Percentiles rank a stretch among this genome's conserved stretches.
phyloP scores from a whole-genome alignment of 2,329 filamentous ascomycete species.

The Colletotrichum tropicicola region DNA sequence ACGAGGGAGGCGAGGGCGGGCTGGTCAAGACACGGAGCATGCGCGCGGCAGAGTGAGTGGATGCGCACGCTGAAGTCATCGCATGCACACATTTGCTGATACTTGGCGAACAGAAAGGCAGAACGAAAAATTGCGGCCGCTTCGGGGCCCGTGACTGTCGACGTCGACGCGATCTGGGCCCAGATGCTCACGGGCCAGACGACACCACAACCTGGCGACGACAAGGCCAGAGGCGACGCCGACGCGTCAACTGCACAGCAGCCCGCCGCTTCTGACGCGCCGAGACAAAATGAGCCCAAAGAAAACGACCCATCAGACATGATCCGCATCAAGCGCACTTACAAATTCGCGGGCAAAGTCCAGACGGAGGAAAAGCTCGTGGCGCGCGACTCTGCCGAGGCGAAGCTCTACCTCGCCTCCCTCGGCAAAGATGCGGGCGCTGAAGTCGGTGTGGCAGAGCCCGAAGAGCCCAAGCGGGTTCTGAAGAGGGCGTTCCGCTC shows the following conservation, averaged over 20 bases:
- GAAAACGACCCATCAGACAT: constrained; percentile 44
- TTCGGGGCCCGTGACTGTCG: constrained; percentile 70
- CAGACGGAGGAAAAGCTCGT: constrained; percentile 79
- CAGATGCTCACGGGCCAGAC: constrained; percentile 64
- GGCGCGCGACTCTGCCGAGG: constrained; percentile 70
- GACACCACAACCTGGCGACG: constrained; percentile 6
- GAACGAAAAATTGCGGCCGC: constrained; percentile 62
- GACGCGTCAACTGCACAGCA: neutral
- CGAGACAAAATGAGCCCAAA: constrained; percentile 28
- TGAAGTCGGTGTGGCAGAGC: constrained; percentile 14
- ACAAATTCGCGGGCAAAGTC: constrained; percentile 78
- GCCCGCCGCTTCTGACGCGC: neutral
- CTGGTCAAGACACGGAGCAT: constrained; percentile 79
- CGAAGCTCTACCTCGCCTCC: constrained; percentile 68
- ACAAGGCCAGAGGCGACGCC: constrained; percentile 26
- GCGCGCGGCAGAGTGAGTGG: constrained; percentile 68
- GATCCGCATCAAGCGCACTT: constrained; percentile 75
- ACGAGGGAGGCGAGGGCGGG: constrained; percentile 67
- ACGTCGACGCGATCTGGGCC: constrained; percentile 77
- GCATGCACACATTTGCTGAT: neutral
- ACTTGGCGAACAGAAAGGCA: constrained; percentile 53
- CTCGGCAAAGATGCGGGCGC: constrained; percentile 44
- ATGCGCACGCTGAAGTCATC: neutral
- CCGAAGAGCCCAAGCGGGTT: constrained; percentile 46
- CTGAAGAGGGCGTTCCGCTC: constrained; percentile 69